These are phyloP conservation scores for Fremontodendron californicum DNA, from an alignment of 345 rosid genomes.

Conservation along the genomic window DNA sequence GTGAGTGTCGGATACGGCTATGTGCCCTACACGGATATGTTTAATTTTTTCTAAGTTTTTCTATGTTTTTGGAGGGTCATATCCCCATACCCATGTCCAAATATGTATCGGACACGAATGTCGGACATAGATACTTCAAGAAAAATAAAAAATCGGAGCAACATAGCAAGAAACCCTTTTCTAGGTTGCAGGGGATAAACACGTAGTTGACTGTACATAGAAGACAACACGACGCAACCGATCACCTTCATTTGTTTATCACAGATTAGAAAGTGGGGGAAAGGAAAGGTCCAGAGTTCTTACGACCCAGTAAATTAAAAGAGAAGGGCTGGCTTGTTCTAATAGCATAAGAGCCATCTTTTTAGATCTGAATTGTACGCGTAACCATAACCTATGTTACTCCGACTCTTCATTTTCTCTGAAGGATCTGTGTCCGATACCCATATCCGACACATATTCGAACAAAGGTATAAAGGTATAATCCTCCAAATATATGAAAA, in stretches of 20 bases:
- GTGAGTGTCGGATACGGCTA: no score
- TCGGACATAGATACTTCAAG: no score
- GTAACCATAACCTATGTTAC: background rate
- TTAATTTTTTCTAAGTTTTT: no score
- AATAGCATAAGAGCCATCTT: background rate
- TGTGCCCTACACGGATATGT: no score
- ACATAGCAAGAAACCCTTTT: no score
- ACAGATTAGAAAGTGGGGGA: background rate
- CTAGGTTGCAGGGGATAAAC: background rate
- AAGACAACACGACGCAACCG: background rate
- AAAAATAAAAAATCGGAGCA: no score
- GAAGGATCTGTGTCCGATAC: background rate
- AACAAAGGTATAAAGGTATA: no score
- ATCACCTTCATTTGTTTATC: constrained; percentile 5
- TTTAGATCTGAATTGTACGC: background rate
- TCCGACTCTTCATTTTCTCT: background rate
- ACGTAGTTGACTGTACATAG: background rate
- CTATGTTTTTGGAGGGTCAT: no score
- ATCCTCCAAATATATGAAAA: no score
- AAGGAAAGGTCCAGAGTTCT: background rate
- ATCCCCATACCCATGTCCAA: no score
- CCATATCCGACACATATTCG: background rate
- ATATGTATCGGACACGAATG: no score
- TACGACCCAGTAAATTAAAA: no score
- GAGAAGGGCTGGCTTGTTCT: constrained; percentile 3